Percentiles rank a stretch among this genome's conserved stretches.
Evolutionary conservation across 129 eudicot species (phyloP).

Genomic region (Centella asiatica): DNA sequence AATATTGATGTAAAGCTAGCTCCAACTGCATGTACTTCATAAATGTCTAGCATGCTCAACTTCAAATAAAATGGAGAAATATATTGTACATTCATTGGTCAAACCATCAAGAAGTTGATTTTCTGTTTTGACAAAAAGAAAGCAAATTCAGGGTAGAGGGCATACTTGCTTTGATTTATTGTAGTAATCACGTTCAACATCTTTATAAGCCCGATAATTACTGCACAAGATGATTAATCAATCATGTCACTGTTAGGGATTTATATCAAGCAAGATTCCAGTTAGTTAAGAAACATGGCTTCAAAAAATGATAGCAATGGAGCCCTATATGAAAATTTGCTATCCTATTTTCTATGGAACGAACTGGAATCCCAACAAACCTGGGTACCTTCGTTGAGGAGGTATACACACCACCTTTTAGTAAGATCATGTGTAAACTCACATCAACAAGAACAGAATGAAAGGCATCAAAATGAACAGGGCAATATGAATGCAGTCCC

Average conservation of each 20-base stretch:
- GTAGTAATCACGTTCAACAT: constrained; percentile 22
- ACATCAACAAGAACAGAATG: constrained; percentile 89
- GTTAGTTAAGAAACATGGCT: neutral
- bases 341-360: neutral
- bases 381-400: constrained; percentile 52
- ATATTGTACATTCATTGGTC: too few species aligned
- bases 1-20: too few species aligned
- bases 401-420: constrained; percentile 56
- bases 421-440: constrained; percentile 62
- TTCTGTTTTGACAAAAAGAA: too few species aligned
- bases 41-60: too few species aligned
- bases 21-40: too few species aligned
- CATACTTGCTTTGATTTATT: constrained; percentile 65
- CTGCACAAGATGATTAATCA: constrained; percentile 30
- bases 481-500: constrained; percentile 94
- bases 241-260: constrained; percentile 7
- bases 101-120: too few species aligned
- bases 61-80: too few species aligned
- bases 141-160: constrained; percentile 9
- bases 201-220: constrained; percentile 34
- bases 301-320: neutral
- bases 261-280: neutral
- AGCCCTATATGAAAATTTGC: neutral
- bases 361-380: constrained; percentile 43
- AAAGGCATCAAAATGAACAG: constrained; percentile 92